phyloP scores from a whole-genome alignment of 1,284 basidiomycete species.

The Cryptococcus maquisensis region DNA sequence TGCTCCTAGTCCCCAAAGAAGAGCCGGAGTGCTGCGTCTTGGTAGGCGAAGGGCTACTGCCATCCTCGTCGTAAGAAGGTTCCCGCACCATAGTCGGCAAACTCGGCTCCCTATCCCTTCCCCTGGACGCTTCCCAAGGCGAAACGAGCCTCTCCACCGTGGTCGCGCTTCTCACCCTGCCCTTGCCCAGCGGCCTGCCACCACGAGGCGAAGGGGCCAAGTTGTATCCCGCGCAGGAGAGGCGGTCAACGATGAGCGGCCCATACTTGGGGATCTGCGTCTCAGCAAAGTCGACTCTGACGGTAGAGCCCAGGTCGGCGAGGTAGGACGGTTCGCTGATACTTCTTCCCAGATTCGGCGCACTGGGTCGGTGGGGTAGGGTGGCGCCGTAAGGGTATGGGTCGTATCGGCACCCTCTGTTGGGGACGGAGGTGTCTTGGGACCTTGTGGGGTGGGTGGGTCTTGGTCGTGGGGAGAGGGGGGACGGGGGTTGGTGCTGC shows the following conservation, averaged over 20 bases:
- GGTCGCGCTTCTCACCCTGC: slow-evolving; percentile 6
- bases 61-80: too few relatives aligned
- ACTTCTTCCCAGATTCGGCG: slow-evolving; percentile 10
- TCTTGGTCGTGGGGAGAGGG: neutral
- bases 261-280: slow-evolving; percentile 8
- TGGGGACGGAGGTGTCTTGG: neutral
- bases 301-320: slow-evolving; percentile 2
- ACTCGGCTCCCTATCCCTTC: too few relatives aligned
- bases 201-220: neutral
- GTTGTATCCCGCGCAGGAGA: neutral
- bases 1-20: too few relatives aligned
- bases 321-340: slow-evolving; percentile 12
- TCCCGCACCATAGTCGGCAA: too few relatives aligned
- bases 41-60: too few relatives aligned
- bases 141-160: neutral
- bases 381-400: neutral
- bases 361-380: slow-evolving; percentile 8
- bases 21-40: too few relatives aligned
- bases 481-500: neutral
- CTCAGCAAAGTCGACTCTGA: neutral
- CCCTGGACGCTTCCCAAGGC: neutral
- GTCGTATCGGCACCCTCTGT: too few relatives aligned
- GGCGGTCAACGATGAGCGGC: neutral
- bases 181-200: neutral
- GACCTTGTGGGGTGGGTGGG: neutral